Percentiles rank a stretch among this genome's conserved stretches.
These are phyloP conservation scores for Cladobotryum protrusum DNA, from an alignment of 2,329 filamentous ascomycete genomes.

Conservation along the genomic window DNA sequence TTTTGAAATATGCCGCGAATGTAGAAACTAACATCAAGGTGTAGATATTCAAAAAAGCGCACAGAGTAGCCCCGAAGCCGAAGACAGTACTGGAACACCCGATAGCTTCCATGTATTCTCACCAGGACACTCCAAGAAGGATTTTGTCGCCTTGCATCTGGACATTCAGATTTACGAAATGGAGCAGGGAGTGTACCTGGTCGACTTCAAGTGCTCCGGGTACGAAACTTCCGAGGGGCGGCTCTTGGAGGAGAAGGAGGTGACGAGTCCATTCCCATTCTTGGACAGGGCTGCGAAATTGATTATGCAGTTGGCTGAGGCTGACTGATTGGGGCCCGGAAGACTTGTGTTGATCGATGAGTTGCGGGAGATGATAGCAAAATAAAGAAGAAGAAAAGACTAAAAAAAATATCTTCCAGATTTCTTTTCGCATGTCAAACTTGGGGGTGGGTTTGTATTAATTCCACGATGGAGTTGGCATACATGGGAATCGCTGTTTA, in stretches of 20 bases:
- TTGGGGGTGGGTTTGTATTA: no score
- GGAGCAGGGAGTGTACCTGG: slow-evolving; percentile 86
- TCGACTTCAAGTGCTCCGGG: slow-evolving; percentile 97
- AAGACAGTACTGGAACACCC: slow-evolving; percentile 18
- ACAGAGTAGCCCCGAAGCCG: slow-evolving; percentile 10
- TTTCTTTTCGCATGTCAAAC: no score
- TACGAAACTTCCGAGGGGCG: slow-evolving; percentile 78
- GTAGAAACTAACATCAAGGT: slow-evolving; percentile 3
- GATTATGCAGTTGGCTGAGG: slow-evolving; percentile 87
- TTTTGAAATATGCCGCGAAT: slow-evolving; percentile 7
- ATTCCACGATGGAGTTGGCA: no score
- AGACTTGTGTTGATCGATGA: no score
- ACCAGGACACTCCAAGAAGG: slow-evolving; percentile 39
- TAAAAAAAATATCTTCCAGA: no score
- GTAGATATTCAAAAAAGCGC: slow-evolving; percentile 6
- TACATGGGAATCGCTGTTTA: no score
- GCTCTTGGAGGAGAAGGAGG: slow-evolving; percentile 82
- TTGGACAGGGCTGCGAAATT: slow-evolving; percentile 86
- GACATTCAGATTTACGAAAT: slow-evolving; percentile 96
- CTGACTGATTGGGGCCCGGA: slow-evolving; percentile 43
- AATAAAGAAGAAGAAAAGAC: no score
- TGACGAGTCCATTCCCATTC: slow-evolving; percentile 92
- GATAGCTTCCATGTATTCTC: slow-evolving; percentile 35
- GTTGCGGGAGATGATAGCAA: no score
- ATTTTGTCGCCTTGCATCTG: slow-evolving; percentile 86